Evolutionary conservation across 306 rosid genomes (phyloP), one percentile per base, ranked within the genome.

Genomic region (Erythrophleum fordii): DNA sequence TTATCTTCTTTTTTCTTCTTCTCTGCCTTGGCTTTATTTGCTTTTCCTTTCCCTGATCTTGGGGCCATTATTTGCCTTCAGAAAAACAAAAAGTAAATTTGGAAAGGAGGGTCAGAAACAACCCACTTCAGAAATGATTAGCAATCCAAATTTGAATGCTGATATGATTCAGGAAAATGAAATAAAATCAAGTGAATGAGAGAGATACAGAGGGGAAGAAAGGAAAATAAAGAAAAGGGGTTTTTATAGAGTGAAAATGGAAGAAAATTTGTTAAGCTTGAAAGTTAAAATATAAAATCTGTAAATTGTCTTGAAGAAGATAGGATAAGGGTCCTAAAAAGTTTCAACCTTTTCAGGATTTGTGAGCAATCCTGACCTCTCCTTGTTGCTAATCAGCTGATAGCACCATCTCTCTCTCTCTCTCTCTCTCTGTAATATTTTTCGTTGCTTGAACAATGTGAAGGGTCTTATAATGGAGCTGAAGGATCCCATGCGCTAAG

Each of bases 1-100:
- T 94, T 94, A 22, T 92, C 98, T 83, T 92, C 98, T 56, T 89
- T 94, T 85, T 89, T 94, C 97, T 88, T 94, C 93, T 87, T 94
- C 22, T 94, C 98, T 3, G 94, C 71, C 86, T 91, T 94, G 37
- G 93, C 80, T 85, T 80, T 94, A 85, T 79, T 89, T 52, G 89
- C 77, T 77, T 89, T 94, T 16, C 98, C 92, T 86, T 89, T 90
- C 3, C 91, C 91, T 42, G 98, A 92, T 76, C 66, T 92, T 42
- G 98, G 98, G 61, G 97, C 96, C 98, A 94, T 92, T 59, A 31
- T 31, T 31, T 31, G 45, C 69, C 44, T 60, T 16, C 79, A 56
- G 35, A 53, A 44, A n/a, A n/a, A n/a, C n/a, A n/a, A n/a, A n/a
- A n/a, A n/a, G n/a, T n/a, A n/a, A n/a, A n/a, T n/a, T n/a, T n/a